Conservation (phyloP, 108 stramenopile genomes). For the Cylindrotheca closterium region DNA sequence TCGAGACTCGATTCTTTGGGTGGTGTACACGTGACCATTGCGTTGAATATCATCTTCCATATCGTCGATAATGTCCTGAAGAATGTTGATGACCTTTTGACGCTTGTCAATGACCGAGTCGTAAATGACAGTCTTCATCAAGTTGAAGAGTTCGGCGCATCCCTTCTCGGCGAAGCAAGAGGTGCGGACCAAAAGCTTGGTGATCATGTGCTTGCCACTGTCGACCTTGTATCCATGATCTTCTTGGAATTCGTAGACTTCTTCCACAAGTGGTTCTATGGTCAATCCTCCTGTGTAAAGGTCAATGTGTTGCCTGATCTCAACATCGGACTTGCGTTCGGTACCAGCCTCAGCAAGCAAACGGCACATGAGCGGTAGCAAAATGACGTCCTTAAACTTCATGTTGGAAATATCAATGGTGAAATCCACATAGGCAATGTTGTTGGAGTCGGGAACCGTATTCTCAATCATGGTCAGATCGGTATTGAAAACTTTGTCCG, state of each 20-base stretch:
- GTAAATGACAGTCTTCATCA: slow-evolving; percentile 63
- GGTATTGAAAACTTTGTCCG: slow-evolving; percentile 45
- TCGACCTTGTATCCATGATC: slow-evolving; percentile 51
- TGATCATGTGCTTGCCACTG: slow-evolving; percentile 61
- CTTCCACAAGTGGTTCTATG: slow-evolving; percentile 38
- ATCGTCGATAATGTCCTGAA: slow-evolving; percentile 59
- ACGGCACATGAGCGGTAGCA: slow-evolving; percentile 71
- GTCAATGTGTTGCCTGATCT: slow-evolving; percentile 54
- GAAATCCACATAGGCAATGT: slow-evolving; percentile 86
- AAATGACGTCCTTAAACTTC: slow-evolving; percentile 67
- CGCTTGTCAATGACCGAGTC: slow-evolving; percentile 48
- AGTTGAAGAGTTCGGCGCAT: slow-evolving; percentile 55
- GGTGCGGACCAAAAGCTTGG: slow-evolving; percentile 64
- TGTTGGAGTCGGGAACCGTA: slow-evolving; percentile 58
- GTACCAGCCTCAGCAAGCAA: slow-evolving; percentile 81
- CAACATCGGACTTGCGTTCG: neutral
- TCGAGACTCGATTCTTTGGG: slow-evolving; percentile 23
- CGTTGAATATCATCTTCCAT: slow-evolving; percentile 42
- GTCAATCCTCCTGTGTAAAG: slow-evolving; percentile 71
- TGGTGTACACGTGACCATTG: slow-evolving; percentile 48
- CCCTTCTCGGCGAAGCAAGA: slow-evolving; percentile 64
- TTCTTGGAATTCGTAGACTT: slow-evolving; percentile 29
- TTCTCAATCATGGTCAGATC: slow-evolving; percentile 66
- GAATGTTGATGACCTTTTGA: slow-evolving; percentile 57
- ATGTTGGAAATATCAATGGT: slow-evolving; percentile 80